Base-by-base conservation (phyloP, 2,329 filamentous ascomycete species). In the Ophiocordyceps camponoti-saundersi region DNA sequence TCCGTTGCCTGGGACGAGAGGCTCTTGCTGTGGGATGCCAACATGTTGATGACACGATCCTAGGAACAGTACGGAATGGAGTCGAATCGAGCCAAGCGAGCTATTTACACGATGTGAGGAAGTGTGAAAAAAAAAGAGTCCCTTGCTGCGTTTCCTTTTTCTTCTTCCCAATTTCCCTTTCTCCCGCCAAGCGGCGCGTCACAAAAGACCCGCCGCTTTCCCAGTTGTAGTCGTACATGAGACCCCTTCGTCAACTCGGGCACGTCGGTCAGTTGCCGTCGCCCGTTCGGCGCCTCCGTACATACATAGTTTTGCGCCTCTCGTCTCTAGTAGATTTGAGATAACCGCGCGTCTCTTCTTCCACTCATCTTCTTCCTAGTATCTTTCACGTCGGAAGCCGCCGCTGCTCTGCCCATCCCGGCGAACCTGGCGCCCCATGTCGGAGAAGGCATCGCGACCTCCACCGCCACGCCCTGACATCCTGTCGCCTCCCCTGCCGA, bases 1-100 rank as follows among this genome's bases (percentile, higher is more conserved):
- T 93, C 85, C 51, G 85, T 84, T 2, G 89, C 87, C 1, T 98
- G 92, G 92, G 92, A 98, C 57, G 88, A 95, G 67, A 75, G 80
- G 55, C 74, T 98, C 12, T 69, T 93, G 56, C 77, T 98, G 6
- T 98, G 90, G 90, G 92, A 98, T 68, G 85, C 89, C 39, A 80
- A 72, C 51, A 65, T 68, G 52, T 52, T 75, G 36, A 60, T 64
- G 58, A 23, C 21, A 30, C 42, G 36, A 13, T 20, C 21, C 20
- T 42, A 18, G n/a, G 18, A 12, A 12, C 22, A 20, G n/a, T 8
- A 23, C 3, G 2, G 12, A 10, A 11, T 18, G 20, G 42, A 10
- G 15, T 23, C 42, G 16, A 20, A 6, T 44, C 20, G 29, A 23
- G 22, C n/a, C 20, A 21, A 42, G 12, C 22, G 21, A 22, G 12